phyloP scores from a whole-genome alignment of 495 filamentous ascomycete species.

The Hyphodiscus hymeniophilus region DNA sequence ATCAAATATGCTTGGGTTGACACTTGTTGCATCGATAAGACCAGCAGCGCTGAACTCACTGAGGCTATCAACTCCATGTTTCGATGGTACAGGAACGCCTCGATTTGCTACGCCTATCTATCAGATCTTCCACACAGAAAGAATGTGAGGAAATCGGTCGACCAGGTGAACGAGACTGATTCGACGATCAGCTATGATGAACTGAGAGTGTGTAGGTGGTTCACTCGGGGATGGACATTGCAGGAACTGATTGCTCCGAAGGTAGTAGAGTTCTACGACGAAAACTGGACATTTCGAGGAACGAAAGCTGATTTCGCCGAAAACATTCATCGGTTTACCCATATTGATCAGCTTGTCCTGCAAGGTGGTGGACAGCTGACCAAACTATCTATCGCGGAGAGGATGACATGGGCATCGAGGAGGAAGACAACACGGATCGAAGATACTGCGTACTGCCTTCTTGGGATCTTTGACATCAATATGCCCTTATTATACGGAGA shows the following conservation, averaged over 20 bases:
- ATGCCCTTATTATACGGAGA: slow-evolving; percentile 16
- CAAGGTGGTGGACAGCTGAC: background rate
- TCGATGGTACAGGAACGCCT: slow-evolving; percentile 11
- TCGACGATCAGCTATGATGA: background rate
- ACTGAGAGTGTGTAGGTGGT: background rate
- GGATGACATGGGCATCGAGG: slow-evolving; percentile 6
- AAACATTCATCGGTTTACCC: background rate
- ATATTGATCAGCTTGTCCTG: background rate
- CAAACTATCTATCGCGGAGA: background rate
- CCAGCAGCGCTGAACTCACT: too few species aligned
- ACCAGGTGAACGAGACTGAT: too few species aligned
- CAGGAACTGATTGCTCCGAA: background rate
- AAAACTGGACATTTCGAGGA: background rate
- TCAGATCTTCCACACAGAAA: slow-evolving; percentile 4
- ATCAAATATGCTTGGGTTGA: slow-evolving; percentile 30
- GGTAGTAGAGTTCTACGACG: background rate
- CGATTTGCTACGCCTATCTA: slow-evolving; percentile 10
- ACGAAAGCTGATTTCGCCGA: background rate
- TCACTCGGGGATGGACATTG: too few species aligned
- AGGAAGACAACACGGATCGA: slow-evolving; percentile 4
- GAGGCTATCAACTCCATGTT: too few species aligned
- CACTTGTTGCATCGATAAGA: slow-evolving; percentile 29
- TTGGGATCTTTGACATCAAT: slow-evolving; percentile 16
- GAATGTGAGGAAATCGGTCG: too few species aligned
- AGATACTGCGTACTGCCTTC: slow-evolving; percentile 13